Evolutionary conservation across 2,329 filamentous ascomycete genomes (phyloP).

Genomic region (Cordyceps tenuipes): DNA sequence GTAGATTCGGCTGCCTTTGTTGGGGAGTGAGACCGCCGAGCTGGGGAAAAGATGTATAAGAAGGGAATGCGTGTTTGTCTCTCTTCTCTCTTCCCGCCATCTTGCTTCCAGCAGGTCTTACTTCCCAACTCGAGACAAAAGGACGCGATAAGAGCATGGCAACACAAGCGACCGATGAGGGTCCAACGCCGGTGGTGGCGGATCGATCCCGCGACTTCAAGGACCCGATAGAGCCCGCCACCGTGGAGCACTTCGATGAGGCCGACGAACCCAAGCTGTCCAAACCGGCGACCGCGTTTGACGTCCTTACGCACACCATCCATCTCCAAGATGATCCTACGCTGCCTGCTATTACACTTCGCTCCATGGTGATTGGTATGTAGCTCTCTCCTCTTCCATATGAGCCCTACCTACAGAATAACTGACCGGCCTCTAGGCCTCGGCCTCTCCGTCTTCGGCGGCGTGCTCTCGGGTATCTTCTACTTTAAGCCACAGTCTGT

Average conservation of each 20-base stretch:
- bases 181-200: background rate
- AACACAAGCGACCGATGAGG: background rate
- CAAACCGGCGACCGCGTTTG: slow-evolving; percentile 4
- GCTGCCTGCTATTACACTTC: background rate
- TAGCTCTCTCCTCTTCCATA: background rate
- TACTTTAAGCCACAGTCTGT: slow-evolving; percentile 11
- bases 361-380: background rate
- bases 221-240: background rate
- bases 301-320: slow-evolving; percentile 9
- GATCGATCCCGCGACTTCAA: background rate
- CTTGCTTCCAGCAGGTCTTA: no score
- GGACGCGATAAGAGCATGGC: background rate
- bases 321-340: slow-evolving; percentile 9
- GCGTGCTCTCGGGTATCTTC: slow-evolving; percentile 6
- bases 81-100: no score
- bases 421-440: background rate
- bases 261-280: slow-evolving; percentile 5
- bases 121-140: no score
- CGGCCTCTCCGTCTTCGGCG: slow-evolving; percentile 7
- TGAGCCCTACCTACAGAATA: no score
- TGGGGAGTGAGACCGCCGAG: background rate
- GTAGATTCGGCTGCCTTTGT: background rate
- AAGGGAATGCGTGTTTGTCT: background rate
- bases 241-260: background rate
- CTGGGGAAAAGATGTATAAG: background rate